A percentile compares a stretch with the other conserved stretches of the same genome.
phyloP scores from a whole-genome alignment of 345 rosid genomes.

The Populus nigra region DNA sequence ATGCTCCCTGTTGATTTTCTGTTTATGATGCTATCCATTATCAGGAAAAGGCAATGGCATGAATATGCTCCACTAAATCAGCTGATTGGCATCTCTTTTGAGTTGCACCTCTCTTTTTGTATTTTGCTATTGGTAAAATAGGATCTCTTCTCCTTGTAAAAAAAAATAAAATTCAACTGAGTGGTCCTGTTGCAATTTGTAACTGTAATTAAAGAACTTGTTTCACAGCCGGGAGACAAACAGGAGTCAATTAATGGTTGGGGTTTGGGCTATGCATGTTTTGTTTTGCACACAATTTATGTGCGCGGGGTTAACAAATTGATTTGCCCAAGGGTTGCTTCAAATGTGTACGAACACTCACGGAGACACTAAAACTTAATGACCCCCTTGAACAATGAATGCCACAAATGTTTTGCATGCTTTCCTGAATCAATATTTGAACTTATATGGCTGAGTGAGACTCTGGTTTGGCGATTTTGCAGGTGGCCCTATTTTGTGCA shows the following conservation, averaged over 20 bases:
- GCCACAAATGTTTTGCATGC: neutral
- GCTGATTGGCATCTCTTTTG: neutral
- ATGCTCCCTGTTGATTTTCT: neutral
- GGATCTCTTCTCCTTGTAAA: neutral
- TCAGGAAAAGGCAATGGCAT: neutral
- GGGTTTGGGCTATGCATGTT: neutral
- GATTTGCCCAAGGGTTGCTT: neutral
- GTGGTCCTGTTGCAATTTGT: neutral
- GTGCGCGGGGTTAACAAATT: neutral
- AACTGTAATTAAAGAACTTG: neutral
- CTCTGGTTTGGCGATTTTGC: slow-evolving; percentile 15
- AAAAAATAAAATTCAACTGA: neutral
- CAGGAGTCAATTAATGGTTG: neutral
- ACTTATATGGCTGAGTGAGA: neutral
- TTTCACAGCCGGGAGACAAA: neutral
- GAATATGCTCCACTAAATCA: neutral
- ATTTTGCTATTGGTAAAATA: neutral
- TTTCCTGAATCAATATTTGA: neutral
- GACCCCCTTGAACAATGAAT: neutral
- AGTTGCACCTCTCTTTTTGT: neutral
- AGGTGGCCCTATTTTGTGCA: slow-evolving; percentile 92
- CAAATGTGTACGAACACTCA: neutral
- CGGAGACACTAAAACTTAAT: neutral
- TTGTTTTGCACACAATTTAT: neutral
- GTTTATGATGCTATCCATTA: neutral